These are phyloP conservation scores for Phenoliferia sp. DNA, from an alignment of 1,284 basidiomycete genomes.

Conservation along the genomic window DNA sequence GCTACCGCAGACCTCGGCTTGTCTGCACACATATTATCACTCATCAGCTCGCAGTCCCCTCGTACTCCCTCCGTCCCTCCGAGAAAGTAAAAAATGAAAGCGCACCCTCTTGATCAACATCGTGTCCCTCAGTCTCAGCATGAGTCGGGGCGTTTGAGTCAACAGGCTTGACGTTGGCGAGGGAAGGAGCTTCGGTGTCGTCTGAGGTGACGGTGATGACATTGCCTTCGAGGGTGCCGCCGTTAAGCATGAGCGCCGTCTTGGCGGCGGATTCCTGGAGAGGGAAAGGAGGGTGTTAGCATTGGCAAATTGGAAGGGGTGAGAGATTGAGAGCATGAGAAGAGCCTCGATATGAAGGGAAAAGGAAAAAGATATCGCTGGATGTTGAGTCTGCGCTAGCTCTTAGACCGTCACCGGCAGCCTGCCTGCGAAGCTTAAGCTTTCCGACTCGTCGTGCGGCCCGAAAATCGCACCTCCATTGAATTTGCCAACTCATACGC, in stretches of 20 bases:
- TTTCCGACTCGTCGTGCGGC: no score
- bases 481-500: no score
- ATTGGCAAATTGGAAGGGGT: not conserved
- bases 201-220: constrained; percentile 62
- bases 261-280: constrained; percentile 61
- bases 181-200: constrained; percentile 48
- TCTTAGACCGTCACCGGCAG: no score
- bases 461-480: no score
- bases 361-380: not conserved
- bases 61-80: not conserved
- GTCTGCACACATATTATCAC: constrained; percentile 45
- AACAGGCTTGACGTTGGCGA: constrained; percentile 49
- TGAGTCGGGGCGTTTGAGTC: constrained; percentile 33
- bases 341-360: no score
- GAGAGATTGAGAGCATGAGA: not conserved
- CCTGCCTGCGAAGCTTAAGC: no score
- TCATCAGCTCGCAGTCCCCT: not conserved
- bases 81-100: not conserved
- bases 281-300: not conserved
- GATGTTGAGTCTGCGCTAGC: not conserved
- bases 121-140: constrained; percentile 39
- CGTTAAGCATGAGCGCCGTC: constrained; percentile 65
- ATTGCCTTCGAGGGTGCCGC: constrained; percentile 61
- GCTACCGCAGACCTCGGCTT: constrained; percentile 78
- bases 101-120: constrained; percentile 56